phyloP scores from a whole-genome alignment of 371 early-diverging fungal species.

The Massospora cicadina region DNA sequence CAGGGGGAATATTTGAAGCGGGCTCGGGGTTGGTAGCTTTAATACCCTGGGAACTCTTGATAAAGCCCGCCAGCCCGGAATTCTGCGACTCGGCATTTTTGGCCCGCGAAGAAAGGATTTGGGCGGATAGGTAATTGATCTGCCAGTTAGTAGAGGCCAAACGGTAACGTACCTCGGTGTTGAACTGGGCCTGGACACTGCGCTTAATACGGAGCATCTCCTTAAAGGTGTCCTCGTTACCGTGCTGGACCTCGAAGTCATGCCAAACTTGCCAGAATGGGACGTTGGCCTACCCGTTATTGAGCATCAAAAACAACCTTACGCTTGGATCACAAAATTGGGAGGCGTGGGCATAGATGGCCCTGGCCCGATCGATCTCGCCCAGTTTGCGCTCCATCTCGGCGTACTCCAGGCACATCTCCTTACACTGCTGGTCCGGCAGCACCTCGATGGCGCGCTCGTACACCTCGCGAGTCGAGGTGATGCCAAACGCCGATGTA shows the following conservation, averaged over 20 bases:
- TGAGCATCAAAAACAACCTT: conserved; percentile 12
- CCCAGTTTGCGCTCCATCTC: conserved; percentile 77
- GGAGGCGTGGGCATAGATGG: conserved; percentile 69
- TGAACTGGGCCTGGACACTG: conserved; percentile 59
- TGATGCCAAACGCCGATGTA: conserved; percentile 66
- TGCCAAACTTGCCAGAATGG: conserved; percentile 88
- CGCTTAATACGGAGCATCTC: conserved; percentile 94
- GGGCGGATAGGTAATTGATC: conserved; percentile 4
- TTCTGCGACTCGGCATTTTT: background rate
- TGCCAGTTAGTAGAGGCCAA: background rate
- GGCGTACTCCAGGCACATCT: conserved; percentile 67
- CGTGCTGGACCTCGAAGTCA: conserved; percentile 90
- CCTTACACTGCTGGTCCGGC: conserved; percentile 62
- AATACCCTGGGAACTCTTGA: background rate
- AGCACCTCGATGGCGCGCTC: conserved; percentile 74
- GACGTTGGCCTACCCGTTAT: conserved; percentile 25
- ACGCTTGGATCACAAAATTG: conserved; percentile 80
- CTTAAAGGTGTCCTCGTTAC: conserved; percentile 94
- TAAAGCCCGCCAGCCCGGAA: background rate
- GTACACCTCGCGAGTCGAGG: conserved; percentile 77
- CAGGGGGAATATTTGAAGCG: background rate
- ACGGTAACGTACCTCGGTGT: conserved; percentile 36
- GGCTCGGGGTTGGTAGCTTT: background rate
- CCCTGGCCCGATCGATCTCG: conserved; percentile 92
- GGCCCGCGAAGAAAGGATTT: background rate